A percentile compares a stretch with the other conserved stretches of the same genome.
Evolutionary conservation across 2,329 filamentous ascomycete genomes (phyloP).

Genomic region (Fusarium euwallaceae): DNA sequence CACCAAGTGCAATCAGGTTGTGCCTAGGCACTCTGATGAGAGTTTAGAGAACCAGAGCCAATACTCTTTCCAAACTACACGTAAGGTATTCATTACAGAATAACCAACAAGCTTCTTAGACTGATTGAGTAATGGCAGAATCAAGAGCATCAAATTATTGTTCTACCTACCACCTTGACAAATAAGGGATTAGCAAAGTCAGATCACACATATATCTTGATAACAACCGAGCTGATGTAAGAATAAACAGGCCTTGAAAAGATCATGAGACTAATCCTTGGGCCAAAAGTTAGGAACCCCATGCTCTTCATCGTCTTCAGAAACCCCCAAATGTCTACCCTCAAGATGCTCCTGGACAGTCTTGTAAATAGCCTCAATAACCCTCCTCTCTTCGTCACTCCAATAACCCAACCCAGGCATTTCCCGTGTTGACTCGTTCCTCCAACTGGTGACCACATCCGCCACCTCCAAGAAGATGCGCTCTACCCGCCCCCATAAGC

Average conservation of each 20-base stretch:
- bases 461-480: not conserved
- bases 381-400: not conserved
- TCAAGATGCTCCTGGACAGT: slow-evolving; percentile 5
- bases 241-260: not conserved
- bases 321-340: not conserved
- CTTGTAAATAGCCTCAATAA: not conserved
- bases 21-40: too few relatives aligned
- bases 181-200: not conserved
- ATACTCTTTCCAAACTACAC: too few relatives aligned
- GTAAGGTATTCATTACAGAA: too few relatives aligned
- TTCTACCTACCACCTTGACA: too few relatives aligned
- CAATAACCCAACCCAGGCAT: not conserved
- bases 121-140: too few relatives aligned
- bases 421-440: not conserved
- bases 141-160: too few relatives aligned
- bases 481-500: slow-evolving; percentile 1
- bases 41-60: too few relatives aligned
- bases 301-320: not conserved
- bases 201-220: not conserved
- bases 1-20: too few relatives aligned
- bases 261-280: not conserved
- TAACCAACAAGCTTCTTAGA: too few relatives aligned
- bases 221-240: not conserved
- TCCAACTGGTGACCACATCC: not conserved
- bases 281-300: not conserved